Evolutionary conservation across 1,284 basidiomycete genomes (phyloP).

Genomic region (Moesziomyces aphidis): DNA sequence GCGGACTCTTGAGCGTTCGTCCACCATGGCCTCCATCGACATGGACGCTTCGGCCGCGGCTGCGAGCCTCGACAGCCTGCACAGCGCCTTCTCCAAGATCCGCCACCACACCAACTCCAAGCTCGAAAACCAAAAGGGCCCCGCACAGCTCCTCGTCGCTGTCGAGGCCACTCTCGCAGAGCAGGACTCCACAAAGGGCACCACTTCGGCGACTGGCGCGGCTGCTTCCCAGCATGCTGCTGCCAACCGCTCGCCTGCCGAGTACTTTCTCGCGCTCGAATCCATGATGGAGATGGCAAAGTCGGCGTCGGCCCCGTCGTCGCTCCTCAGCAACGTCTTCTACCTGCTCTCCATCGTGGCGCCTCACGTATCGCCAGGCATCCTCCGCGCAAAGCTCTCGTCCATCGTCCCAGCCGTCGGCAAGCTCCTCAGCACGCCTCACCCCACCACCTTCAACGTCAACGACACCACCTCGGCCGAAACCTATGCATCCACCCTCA

Average conservation of each 20-base stretch:
- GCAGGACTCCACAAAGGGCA: slow-evolving; percentile 72
- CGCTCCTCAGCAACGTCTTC: slow-evolving; percentile 52
- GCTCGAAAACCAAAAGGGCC: slow-evolving; percentile 87
- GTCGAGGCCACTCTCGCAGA: slow-evolving; percentile 89
- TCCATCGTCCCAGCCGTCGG: slow-evolving; percentile 54
- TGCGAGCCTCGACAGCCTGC: slow-evolving; percentile 42
- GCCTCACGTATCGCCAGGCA: slow-evolving; percentile 54
- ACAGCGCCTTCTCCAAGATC: slow-evolving; percentile 76
- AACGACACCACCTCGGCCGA: slow-evolving; percentile 79
- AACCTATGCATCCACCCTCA: slow-evolving; percentile 70
- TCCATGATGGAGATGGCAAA: slow-evolving; percentile 54
- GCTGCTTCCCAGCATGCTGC: slow-evolving; percentile 77
- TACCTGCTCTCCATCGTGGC: slow-evolving; percentile 64
- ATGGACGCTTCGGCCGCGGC: slow-evolving; percentile 41
- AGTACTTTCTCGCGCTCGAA: slow-evolving; percentile 64
- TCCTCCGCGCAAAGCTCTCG: slow-evolving; percentile 55
- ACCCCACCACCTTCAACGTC: slow-evolving; percentile 48
- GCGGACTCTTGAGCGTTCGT: not conserved
- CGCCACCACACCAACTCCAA: slow-evolving; percentile 85
- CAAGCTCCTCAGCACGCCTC: slow-evolving; percentile 57
- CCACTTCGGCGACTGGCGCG: slow-evolving; percentile 71
- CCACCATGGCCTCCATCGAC: slow-evolving; percentile 31
- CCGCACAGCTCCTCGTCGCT: slow-evolving; percentile 87
- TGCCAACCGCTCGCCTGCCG: slow-evolving; percentile 50
- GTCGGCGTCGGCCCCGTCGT: slow-evolving; percentile 32